phyloP scores from a whole-genome alignment of 192 early-diverging fungal genomes.

The Physocladia obscura region DNA sequence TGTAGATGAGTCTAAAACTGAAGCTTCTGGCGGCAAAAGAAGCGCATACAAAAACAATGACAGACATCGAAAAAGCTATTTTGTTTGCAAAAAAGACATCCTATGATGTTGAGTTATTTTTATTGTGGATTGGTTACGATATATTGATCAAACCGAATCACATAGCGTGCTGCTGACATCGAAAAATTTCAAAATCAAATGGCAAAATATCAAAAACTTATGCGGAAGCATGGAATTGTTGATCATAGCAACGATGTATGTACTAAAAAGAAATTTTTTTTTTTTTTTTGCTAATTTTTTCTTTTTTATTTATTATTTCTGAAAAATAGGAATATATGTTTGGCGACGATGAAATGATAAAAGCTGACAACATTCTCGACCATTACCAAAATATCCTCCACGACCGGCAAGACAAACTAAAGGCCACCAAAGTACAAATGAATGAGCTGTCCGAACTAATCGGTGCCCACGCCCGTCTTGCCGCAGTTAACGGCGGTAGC shows the following conservation, averaged over 20 bases:
- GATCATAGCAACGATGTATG: too few relatives aligned
- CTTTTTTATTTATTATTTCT: neutral
- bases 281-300: neutral
- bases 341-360: constrained; percentile 29
- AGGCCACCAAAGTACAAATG: constrained; percentile 11
- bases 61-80: constrained; percentile 14
- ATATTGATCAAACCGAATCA: neutral
- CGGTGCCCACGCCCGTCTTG: neutral
- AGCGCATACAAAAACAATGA: constrained; percentile 3
- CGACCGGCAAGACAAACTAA: constrained; percentile 4
- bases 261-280: neutral
- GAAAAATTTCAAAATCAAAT: constrained; percentile 17
- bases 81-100: constrained; percentile 20
- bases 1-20: neutral
- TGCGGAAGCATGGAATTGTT: constrained; percentile 23
- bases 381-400: constrained; percentile 17
- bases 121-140: neutral
- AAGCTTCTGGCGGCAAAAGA: neutral
- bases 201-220: constrained; percentile 17
- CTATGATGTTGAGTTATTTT: constrained; percentile 15
- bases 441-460: neutral
- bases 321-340: constrained; percentile 14
- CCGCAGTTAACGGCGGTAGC: neutral
- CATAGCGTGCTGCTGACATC: constrained; percentile 14
- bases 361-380: constrained; percentile 23